Percentiles rank a stretch among this genome's conserved stretches.
These are phyloP conservation scores for Blumeriella jaapii DNA, from an alignment of 2,329 filamentous ascomycete species.

Conservation along the genomic window DNA sequence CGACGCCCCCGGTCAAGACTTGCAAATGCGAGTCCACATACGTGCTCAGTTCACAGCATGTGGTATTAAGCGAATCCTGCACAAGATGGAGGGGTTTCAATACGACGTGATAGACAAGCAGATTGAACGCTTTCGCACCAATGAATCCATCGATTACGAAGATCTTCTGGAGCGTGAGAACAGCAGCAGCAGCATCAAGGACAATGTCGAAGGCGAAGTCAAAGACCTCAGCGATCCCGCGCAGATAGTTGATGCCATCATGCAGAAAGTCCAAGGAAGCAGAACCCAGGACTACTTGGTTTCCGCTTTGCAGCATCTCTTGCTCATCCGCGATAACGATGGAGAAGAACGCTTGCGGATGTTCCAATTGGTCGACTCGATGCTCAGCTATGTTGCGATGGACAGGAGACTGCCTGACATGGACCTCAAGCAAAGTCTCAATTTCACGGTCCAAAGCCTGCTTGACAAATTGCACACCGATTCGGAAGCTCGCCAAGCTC, in stretches of 20 bases:
- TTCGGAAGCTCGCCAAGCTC: slow-evolving; percentile 81
- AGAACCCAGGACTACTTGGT: slow-evolving; percentile 92
- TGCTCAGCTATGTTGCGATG: slow-evolving; percentile 99
- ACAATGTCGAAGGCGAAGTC: slow-evolving; percentile 53
- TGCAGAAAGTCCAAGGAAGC: slow-evolving; percentile 69
- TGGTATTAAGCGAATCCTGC: slow-evolving; percentile 85
- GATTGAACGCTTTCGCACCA: slow-evolving; percentile 82
- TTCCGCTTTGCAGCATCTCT: slow-evolving; percentile 86
- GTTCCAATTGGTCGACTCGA: slow-evolving; percentile 97
- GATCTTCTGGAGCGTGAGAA: slow-evolving; percentile 88
- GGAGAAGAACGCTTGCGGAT: slow-evolving; percentile 85
- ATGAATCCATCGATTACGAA: slow-evolving; percentile 97
- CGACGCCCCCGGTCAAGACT: slow-evolving; percentile 77
- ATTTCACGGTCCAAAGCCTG: slow-evolving; percentile 92
- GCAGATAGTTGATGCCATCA: slow-evolving; percentile 91
- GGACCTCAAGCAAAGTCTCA: slow-evolving; percentile 94
- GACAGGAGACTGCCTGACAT: slow-evolving; percentile 89
- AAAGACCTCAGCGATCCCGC: slow-evolving; percentile 87
- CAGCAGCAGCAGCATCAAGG: slow-evolving; percentile 78
- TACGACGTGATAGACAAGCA: slow-evolving; percentile 99
- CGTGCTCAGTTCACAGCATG: slow-evolving; percentile 92
- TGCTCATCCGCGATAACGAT: slow-evolving; percentile 84
- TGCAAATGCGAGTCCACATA: slow-evolving; percentile 87
- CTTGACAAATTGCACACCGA: slow-evolving; percentile 95
- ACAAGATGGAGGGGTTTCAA: slow-evolving; percentile 96